Conservation (phyloP, 2,329 filamentous ascomycete genomes). For the Aspergillus sp. region DNA sequence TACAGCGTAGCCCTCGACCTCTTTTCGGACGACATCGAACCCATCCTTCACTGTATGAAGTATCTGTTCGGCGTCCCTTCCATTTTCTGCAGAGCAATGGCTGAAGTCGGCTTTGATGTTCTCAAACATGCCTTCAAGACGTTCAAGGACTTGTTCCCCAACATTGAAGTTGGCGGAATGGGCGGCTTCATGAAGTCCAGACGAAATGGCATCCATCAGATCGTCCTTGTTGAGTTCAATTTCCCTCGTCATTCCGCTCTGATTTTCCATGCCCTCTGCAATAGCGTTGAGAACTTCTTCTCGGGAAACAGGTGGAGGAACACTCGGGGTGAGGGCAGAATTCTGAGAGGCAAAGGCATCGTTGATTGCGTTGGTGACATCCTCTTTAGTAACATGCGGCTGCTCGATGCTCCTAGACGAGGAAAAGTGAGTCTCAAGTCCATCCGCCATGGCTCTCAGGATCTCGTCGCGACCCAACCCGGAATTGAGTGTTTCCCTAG, state of each 20-base stretch:
- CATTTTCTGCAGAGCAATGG: constrained; percentile 73
- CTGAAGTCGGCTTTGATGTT: constrained; percentile 65
- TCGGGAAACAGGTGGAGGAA: constrained; percentile 45
- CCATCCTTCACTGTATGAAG: constrained; percentile 85
- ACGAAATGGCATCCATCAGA: constrained; percentile 55
- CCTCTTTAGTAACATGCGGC: constrained; percentile 23
- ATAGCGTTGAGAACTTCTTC: constrained; percentile 56
- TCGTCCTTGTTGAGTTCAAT: constrained; percentile 53
- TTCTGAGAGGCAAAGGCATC: constrained; percentile 29
- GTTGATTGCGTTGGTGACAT: constrained; percentile 26
- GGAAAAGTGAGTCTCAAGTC: constrained; percentile 45
- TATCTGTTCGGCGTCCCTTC: constrained; percentile 80
- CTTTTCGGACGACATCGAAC: constrained; percentile 70
- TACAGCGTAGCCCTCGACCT: constrained; percentile 79
- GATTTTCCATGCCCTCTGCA: constrained; percentile 51
- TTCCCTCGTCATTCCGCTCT: constrained; percentile 49
- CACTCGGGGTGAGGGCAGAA: constrained; percentile 22
- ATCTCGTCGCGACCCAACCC: constrained; percentile 52
- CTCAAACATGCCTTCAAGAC: constrained; percentile 55
- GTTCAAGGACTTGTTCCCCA: constrained; percentile 56
- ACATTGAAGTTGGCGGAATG: constrained; percentile 47
- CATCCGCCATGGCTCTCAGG: constrained; percentile 56
- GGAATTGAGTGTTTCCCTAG: constrained; percentile 25
- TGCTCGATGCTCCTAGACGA: constrained; percentile 53
- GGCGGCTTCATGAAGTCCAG: constrained; percentile 50